Evolutionary conservation across 2,329 filamentous ascomycete species (phyloP), one percentile per base, ranked within the genome.

Genomic region (Epichloe elymi): DNA sequence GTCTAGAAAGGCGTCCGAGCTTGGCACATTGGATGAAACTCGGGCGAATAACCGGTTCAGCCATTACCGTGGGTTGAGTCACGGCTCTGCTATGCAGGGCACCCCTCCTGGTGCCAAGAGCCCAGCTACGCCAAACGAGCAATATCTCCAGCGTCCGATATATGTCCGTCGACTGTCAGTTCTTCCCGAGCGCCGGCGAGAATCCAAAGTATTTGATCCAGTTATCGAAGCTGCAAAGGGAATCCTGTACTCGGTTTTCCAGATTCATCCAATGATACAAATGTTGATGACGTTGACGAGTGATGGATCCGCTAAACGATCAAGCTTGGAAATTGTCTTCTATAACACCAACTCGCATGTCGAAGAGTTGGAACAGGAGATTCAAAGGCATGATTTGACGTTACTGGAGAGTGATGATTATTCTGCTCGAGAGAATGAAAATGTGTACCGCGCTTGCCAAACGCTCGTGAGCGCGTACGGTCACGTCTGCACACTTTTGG

Each of bases 341-440:
- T 84, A 83, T 64, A 83, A 83, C 61, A 83, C 80, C 11, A 81
- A 79, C 53, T 78, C 75, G 1, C 81, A 84, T 54, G 79, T 85
- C 3, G 78, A 82, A 61, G 78, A 83, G 59, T 67, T 84, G 7
- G 80, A 84, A 58, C 74, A 78, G 54, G 79, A 83, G 58, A 79
- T 85, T 19, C 77, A 82, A 59, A 78, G 74, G 54, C 78, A 82
- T 53, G 78, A 82, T 48, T 66, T 67, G 17, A 67, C 72, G 5
- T 67, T 71, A 0, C 50, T 54, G 23, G 75, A 75, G 15, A 69
- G 71, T 23, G 76, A 78, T 10, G 71, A 72, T 41, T 67, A 70
- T 39, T 66, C 70, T 3, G 68, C 69, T 14, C 70, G 74, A 19
- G 79, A 81, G 50, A 83, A 82, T 60, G 80, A 82, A 54, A 82